A percentile compares a stretch with the other conserved stretches of the same genome.
These are phyloP conservation scores for Fusarium poae DNA, from an alignment of 2,329 filamentous ascomycete genomes.

Conservation along the genomic window DNA sequence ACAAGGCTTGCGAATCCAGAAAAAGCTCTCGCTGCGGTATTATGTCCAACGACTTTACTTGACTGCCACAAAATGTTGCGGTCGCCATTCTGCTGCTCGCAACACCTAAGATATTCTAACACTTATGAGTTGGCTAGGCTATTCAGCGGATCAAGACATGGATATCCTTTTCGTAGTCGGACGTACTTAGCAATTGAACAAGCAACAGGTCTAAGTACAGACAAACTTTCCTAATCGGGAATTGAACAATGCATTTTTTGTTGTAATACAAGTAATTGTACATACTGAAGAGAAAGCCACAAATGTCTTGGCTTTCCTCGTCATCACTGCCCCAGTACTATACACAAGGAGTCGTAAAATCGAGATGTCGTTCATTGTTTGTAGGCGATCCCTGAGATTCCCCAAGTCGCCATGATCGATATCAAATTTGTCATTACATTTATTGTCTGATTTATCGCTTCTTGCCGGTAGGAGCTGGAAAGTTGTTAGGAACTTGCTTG, in stretches of 20 bases:
- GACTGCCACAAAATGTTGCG: neutral
- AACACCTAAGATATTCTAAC: neutral
- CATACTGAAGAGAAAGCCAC: conserved; percentile 35
- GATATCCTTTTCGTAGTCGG: neutral
- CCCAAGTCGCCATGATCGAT: conserved; percentile 6
- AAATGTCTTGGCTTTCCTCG: conserved; percentile 10
- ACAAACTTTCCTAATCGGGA: neutral
- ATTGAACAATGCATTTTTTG: conserved; percentile 26
- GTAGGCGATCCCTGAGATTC: neutral
- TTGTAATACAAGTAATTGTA: conserved; percentile 47
- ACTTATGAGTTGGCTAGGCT: neutral
- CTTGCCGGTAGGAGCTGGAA: conserved; percentile 49
- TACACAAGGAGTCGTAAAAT: conserved; percentile 1
- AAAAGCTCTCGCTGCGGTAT: neutral
- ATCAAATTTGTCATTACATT: conserved; percentile 37
- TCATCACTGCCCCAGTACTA: conserved; percentile 9
- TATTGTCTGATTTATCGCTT: conserved; percentile 47
- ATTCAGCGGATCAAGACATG: neutral
- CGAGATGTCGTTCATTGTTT: neutral
- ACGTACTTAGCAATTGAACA: neutral
- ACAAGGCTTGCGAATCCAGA: neutral
- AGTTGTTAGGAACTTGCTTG: conserved; percentile 26
- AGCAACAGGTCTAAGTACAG: neutral
- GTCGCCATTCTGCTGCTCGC: neutral
- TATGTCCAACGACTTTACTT: neutral